phyloP scores from a whole-genome alignment of 495 filamentous ascomycete genomes.

The Oidiodendron maius region DNA sequence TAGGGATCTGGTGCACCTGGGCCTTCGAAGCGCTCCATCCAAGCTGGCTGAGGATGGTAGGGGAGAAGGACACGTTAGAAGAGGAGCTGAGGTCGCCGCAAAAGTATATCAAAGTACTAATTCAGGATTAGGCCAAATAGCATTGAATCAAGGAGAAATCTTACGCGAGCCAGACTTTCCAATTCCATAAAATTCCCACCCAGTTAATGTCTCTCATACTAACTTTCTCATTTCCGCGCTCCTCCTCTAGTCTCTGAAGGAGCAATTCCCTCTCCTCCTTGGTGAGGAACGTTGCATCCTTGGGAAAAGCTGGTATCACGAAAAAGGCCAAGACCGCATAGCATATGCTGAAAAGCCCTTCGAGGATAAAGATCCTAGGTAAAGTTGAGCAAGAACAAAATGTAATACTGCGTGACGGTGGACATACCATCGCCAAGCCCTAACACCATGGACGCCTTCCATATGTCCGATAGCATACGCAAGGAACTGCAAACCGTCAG shows the following conservation, averaged over 20 bases:
- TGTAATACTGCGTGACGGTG: neutral
- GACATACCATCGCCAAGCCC: slow-evolving; percentile 67
- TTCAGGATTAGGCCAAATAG: no score
- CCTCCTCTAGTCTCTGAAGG: neutral
- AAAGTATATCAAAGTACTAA: no score
- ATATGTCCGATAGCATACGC: slow-evolving; percentile 70
- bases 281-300: slow-evolving; percentile 43
- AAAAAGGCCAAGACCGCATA: slow-evolving; percentile 39
- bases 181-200: slow-evolving; percentile 44
- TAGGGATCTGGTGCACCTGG: no score
- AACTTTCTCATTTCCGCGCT: neutral
- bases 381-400: neutral
- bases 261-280: slow-evolving; percentile 34
- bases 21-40: no score
- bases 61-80: no score
- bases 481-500: slow-evolving; percentile 38
- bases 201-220: neutral
- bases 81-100: no score
- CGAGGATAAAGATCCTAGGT: slow-evolving; percentile 57
- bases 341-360: slow-evolving; percentile 35
- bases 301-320: slow-evolving; percentile 51
- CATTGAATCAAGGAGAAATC: no score
- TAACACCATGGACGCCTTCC: slow-evolving; percentile 45
- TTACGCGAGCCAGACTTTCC: slow-evolving; percentile 57
- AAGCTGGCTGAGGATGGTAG: no score